Evolutionary conservation across 1,139 yeast species (phyloP).

Genomic region (Pichia sp.): DNA sequence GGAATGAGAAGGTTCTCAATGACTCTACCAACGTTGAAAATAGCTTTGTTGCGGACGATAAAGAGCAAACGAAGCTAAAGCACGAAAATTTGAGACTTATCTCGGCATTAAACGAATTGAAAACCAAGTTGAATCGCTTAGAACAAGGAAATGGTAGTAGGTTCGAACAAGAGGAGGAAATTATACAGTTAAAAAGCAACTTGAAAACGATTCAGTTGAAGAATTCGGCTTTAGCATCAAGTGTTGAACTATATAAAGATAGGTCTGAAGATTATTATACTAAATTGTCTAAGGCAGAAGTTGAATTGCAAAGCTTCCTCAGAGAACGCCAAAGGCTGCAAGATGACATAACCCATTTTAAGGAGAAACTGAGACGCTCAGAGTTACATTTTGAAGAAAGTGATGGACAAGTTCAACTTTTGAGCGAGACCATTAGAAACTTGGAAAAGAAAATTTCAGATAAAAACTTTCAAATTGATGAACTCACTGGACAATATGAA

Average conservation of each 20-base stretch:
- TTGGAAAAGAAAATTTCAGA: slow-evolving; percentile 61
- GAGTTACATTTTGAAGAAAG: slow-evolving; percentile 58
- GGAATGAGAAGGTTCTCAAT: neutral
- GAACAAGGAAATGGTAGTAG: slow-evolving; percentile 27
- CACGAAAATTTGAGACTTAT: slow-evolving; percentile 36
- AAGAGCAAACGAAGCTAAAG: slow-evolving; percentile 18
- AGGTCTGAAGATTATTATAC: slow-evolving; percentile 73
- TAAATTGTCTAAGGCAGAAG: slow-evolving; percentile 76
- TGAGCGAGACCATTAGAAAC: slow-evolving; percentile 50
- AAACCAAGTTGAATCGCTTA: slow-evolving; percentile 30
- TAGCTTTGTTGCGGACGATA: slow-evolving; percentile 12
- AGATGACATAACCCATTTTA: slow-evolving; percentile 53
- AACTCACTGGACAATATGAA: slow-evolving; percentile 42
- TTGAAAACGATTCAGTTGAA: slow-evolving; percentile 51
- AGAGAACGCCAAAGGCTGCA: slow-evolving; percentile 57
- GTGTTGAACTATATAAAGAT: slow-evolving; percentile 58
- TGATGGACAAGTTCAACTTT: slow-evolving; percentile 53
- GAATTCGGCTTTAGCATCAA: slow-evolving; percentile 48
- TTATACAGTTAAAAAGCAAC: slow-evolving; percentile 42
- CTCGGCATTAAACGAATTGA: slow-evolving; percentile 32
- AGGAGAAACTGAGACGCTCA: slow-evolving; percentile 48
- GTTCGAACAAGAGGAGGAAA: slow-evolving; percentile 34
- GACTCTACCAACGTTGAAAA: slow-evolving; percentile 12
- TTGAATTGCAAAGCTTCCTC: slow-evolving; percentile 57
- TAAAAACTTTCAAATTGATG: slow-evolving; percentile 51